Base-by-base conservation (phyloP, 1,284 basidiomycete genomes). In the Moniliophthora roreri region DNA sequence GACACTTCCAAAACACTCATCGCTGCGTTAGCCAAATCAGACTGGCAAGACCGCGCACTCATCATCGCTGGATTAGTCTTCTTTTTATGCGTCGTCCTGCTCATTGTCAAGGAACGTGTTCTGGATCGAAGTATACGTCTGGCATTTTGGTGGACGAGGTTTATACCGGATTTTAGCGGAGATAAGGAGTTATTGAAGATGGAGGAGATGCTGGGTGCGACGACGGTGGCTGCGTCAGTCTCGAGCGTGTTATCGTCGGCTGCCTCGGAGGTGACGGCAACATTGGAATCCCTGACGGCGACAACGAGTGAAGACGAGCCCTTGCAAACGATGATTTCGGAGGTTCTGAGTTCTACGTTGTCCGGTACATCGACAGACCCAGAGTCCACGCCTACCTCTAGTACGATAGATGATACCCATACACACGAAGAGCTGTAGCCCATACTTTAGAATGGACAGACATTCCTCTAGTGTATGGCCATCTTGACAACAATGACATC, bases 41-140 rank as follows among this genome's bases (percentile, higher is more conserved):
- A 97, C 74, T 89, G 91, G 84, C 75, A 95, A n/a, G 94, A 98
- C 73, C 87, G 93, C 6, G 68, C 95, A 34, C 74, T 96, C 57
- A 87, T 98, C 59, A 71, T 91, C 52, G 78, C 84, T 4, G 91
- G 84, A 0, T 81, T 97, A 28, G 63, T 76, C 15, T 91, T 97
- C 69, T 97, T 97, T 73, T 61, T 87, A 53, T 79, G 94, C n/a
- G 87, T 90, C 34, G 85, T 93, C 8, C 77, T 87, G 11, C 95
- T 91, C 63, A 87, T 97, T 59, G 65, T 97, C 60, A 94, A 96
- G 69, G 85, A 93, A 55, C 81, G 95, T 15, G 74, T 97, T 40
- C 61, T 97, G 32, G 91, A 95, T 62, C 80, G 82, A 18, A 77
- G 86, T 4, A 47, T 91, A 39, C 74, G 83, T 38, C 69, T 91